Evolutionary conservation across 257 asterid genomes (phyloP).

Genomic region (Solanum pimpinellifolium): DNA sequence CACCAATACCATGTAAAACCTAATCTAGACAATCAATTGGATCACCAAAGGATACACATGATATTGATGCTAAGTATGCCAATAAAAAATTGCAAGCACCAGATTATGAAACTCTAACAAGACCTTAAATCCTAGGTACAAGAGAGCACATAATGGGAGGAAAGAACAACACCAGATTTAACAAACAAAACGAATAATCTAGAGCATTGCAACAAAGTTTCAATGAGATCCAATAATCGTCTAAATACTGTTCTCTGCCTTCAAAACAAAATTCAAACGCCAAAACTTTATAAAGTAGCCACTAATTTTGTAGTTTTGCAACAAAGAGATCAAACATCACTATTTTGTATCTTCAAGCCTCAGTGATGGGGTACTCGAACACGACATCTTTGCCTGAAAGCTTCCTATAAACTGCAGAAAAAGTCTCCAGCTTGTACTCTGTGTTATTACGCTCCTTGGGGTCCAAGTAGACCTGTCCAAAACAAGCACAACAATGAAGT

Average conservation of each 20-base stretch:
- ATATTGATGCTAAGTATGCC: background rate
- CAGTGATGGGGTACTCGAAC: constrained; percentile 27
- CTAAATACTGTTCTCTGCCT: background rate
- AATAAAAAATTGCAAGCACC: background rate
- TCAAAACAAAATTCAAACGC: background rate
- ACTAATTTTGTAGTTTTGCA: background rate
- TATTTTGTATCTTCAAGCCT: constrained; percentile 10
- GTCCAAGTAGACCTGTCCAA: constrained; percentile 27
- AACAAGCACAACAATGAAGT: background rate
- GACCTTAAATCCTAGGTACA: background rate
- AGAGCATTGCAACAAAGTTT: background rate
- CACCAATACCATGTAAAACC: background rate
- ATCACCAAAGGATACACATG: background rate
- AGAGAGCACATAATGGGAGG: background rate
- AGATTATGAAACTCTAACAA: too few relatives aligned
- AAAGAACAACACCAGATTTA: background rate
- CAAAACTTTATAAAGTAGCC: background rate
- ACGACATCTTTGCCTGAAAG: constrained; percentile 43
- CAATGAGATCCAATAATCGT: background rate
- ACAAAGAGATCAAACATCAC: background rate
- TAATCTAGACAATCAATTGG: background rate
- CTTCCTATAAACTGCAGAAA: constrained; percentile 34
- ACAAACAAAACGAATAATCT: background rate
- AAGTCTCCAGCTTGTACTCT: constrained; percentile 36
- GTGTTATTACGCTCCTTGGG: constrained; percentile 32